Evolutionary conservation across 2,329 filamentous ascomycete species (phyloP), one percentile per base, ranked within the genome.

Genomic region (Furcasterigmium furcatum): DNA sequence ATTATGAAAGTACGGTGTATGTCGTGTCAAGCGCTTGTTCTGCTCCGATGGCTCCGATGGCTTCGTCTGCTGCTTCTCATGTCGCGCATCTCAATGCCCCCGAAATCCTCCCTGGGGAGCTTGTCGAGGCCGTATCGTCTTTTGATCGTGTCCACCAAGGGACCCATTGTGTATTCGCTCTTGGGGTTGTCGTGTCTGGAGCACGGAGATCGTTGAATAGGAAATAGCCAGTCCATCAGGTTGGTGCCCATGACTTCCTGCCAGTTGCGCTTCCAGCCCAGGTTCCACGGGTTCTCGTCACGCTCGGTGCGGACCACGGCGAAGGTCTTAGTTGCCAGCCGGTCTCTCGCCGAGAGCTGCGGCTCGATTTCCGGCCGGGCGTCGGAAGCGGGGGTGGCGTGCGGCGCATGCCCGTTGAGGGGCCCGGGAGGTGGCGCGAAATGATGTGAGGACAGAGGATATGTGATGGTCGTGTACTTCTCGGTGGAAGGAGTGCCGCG

Each of bases 251-350:
- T 90, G 20, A 96, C 80, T 13, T 85, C 78, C 52, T 82, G 80
- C 68, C 91, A 85, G 58, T 97, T 97, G 22, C 73, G 67, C 50
- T 78, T 73, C 9, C 68, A 67, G 2, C 87, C 88, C 1, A 94
- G 70, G 55, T 95, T 81, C 84, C 90, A 99, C 0, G 90, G 89
- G 54, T 96, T 96, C 55, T 94, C 85, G 9, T 88, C 85, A 0
- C 80, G 76, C 4, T 81, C 72, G 0, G 87, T 88, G 49, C 80
- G 77, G 2, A 96, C 71, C 34, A 97, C 85, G 12, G 88, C 90
- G 60, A 95, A 97, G 10, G 80, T 86, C 22, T 84, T 79, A 5
- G 70, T 73, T 20, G 82, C 79, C 3, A 71, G 65, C 36, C 61
- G 55, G 51, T 78, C 77, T 8, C 51, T 38, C 16, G 53, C 46